A percentile compares a stretch with the other conserved stretches of the same genome.
Evolutionary conservation across 805 yeast species (phyloP).

Genomic region (Candida tibetensis): DNA sequence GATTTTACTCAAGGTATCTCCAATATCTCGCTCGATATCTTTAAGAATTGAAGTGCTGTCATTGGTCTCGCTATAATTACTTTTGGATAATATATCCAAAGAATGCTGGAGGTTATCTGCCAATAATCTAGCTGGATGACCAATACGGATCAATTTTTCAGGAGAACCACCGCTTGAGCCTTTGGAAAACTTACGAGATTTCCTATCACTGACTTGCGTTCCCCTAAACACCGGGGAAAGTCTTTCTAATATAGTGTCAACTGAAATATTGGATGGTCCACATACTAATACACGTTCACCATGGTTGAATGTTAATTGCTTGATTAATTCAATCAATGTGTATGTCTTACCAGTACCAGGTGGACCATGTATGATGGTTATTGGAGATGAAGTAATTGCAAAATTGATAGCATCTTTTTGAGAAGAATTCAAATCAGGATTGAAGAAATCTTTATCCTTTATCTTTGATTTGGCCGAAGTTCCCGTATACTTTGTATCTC

Average conservation of each 20-base stretch:
- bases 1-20: slow-evolving; percentile 50
- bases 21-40: slow-evolving; percentile 73
- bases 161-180: slow-evolving; percentile 33
- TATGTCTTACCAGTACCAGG: slow-evolving; percentile 85
- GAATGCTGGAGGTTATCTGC: slow-evolving; percentile 65
- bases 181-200: slow-evolving; percentile 25
- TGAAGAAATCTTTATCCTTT: slow-evolving; percentile 32
- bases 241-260: slow-evolving; percentile 86
- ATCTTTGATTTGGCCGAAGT: slow-evolving; percentile 1
- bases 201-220: slow-evolving; percentile 1
- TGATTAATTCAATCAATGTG: slow-evolving; percentile 76
- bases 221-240: slow-evolving; percentile 37
- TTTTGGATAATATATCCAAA: slow-evolving; percentile 65
- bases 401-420: slow-evolving; percentile 72
- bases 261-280: slow-evolving; percentile 92
- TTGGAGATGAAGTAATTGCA: slow-evolving; percentile 52
- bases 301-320: slow-evolving; percentile 55
- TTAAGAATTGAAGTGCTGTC: slow-evolving; percentile 46
- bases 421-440: slow-evolving; percentile 55
- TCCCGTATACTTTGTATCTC: slow-evolving; percentile 31
- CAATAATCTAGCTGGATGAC: slow-evolving; percentile 88
- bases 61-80: slow-evolving; percentile 39
- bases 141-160: slow-evolving; percentile 67
- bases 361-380: slow-evolving; percentile 71
- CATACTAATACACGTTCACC: slow-evolving; percentile 70